Evolutionary conservation across 805 yeast genomes (phyloP).

Genomic region (Pichia thaimueangensis): DNA sequence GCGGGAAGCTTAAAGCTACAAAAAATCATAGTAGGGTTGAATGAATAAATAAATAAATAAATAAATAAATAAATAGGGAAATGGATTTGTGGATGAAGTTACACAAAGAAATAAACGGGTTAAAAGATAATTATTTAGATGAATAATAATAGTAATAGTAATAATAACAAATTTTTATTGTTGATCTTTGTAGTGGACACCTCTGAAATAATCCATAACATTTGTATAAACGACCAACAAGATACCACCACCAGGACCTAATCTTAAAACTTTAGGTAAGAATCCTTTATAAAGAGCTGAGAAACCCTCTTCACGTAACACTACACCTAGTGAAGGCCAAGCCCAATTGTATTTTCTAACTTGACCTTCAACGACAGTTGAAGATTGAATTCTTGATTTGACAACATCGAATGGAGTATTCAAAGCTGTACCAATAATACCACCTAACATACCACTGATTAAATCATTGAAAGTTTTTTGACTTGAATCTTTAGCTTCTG

Average conservation of each 20-base stretch:
- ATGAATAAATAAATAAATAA: too few species aligned
- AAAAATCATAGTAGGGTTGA: too few species aligned
- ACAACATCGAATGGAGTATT: constrained; percentile 98
- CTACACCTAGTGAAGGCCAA: constrained; percentile 64
- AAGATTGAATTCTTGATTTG: constrained; percentile 88
- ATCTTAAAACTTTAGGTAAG: constrained; percentile 91
- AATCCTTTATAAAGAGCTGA: constrained; percentile 91
- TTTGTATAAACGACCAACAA: constrained; percentile 93
- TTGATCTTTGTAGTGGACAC: constrained; percentile 29
- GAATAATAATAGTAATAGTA: neutral
- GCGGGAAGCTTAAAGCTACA: too few species aligned
- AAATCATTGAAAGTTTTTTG: constrained; percentile 83
- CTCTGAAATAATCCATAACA: constrained; percentile 89
- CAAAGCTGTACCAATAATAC: constrained; percentile 89
- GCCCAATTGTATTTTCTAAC: constrained; percentile 91
- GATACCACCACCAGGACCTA: constrained; percentile 99
- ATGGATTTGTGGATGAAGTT: too few species aligned
- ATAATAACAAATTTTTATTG: constrained; percentile 15
- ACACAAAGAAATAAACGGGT: too few species aligned
- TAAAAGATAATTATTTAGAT: too few species aligned
- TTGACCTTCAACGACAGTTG: constrained; percentile 61
- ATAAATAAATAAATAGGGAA: too few species aligned
- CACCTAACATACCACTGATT: constrained; percentile 92
- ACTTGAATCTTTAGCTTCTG: constrained; percentile 62
- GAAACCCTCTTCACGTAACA: constrained; percentile 88